These are phyloP conservation scores for Cymbomonas tetramitiformis DNA, from an alignment of 139 green algal genomes.

Conservation along the genomic window DNA sequence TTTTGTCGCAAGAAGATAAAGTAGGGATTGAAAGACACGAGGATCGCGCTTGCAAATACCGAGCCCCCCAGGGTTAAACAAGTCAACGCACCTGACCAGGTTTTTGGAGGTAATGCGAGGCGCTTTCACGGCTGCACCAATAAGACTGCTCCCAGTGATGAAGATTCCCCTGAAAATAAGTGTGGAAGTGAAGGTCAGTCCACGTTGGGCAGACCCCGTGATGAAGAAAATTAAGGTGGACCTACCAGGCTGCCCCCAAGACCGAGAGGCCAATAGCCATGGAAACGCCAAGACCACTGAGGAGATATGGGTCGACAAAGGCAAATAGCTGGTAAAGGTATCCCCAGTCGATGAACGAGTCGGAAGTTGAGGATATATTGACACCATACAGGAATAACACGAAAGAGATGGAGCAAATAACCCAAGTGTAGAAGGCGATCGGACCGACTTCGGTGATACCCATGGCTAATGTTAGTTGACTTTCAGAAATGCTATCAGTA, in stretches of 20 bases:
- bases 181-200: background rate
- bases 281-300: conserved; percentile 1
- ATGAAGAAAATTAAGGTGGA: background rate
- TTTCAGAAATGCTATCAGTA: too few species aligned
- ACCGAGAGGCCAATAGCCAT: conserved; percentile 16
- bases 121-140: conserved; percentile 80
- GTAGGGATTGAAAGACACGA: too few species aligned
- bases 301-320: conserved; percentile 19
- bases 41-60: too few species aligned
- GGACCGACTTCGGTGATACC: too few species aligned
- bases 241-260: conserved; percentile 19
- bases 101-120: conserved; percentile 97
- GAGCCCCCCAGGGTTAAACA: conserved; percentile 13
- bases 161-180: conserved; percentile 74
- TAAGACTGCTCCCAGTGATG: conserved; percentile 84
- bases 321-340: conserved; percentile 18
- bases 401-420: too few species aligned
- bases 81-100: too few species aligned
- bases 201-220: background rate
- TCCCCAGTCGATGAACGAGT: conserved; percentile 15
- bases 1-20: too few species aligned
- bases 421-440: too few species aligned
- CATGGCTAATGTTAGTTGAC: too few species aligned
- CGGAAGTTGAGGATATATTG: too few species aligned
- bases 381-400: too few species aligned